Evolutionary conservation across 2,329 filamentous ascomycete genomes (phyloP), one percentile per base, ranked within the genome.

Genomic region (Alternaria brassicae): DNA sequence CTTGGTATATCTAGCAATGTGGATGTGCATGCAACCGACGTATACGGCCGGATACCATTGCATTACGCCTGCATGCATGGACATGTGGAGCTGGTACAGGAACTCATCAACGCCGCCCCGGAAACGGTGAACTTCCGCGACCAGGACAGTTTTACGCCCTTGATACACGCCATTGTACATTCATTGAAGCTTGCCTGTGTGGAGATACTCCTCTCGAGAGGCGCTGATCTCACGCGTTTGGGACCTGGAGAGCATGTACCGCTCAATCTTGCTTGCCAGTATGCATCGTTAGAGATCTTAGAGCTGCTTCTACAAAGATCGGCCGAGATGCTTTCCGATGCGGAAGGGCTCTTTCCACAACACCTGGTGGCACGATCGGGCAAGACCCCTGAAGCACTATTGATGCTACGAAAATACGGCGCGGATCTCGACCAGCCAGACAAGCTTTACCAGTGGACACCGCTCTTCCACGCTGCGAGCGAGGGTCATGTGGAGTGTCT

Each of bases 1-100:
- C 88, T 90, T 65, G 93, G 91, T 4, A 81, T 99, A n/a, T 81
- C 85, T 1, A 88, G 86, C 44, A 88, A 86, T 4, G 92, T 97
- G 32, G 88, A 93, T 62, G 88, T 93, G 23, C 88, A 88, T 56
- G 86, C 91, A 51, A 91, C 90, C 3, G 95, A 99, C 80, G 93
- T 97, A 6, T 99, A 99, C 75, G 95, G 95, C 8, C 86, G 95
- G 48, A 91, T 97, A 60, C 93, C 95, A 25, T 81, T 99, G 34
- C 95, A 99, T 74, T 99, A 99, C 80, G 93, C 95, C 13, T 96
- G 92, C 76, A 93, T 98, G 86, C 92, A 97, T 80, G 95, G 95
- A 5, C 87, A 91, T 44, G 84, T 96, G 19, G 90, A 91, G 54
- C 93, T 96, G 88, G 86, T 96, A 27, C 86, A 91, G 66, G 85